Evolutionary conservation across 352 stramenopile species (phyloP).

Genomic region (Globisporangium solare): DNA sequence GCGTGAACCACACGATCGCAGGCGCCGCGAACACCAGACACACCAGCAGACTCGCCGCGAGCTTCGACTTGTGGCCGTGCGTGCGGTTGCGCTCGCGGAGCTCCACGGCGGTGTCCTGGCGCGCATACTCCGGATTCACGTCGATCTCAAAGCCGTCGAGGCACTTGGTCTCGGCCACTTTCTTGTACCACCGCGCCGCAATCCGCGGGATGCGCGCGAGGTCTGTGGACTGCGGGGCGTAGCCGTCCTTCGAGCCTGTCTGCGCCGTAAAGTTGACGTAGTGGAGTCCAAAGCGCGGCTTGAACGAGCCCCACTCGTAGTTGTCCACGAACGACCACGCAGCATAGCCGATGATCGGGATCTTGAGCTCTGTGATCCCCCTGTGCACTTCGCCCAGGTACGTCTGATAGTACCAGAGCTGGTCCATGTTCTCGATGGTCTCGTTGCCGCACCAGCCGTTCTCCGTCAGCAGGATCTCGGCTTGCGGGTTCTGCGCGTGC

Average conservation of each 20-base stretch:
- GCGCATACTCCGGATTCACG: neutral
- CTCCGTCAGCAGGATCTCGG: slow-evolving; percentile 42
- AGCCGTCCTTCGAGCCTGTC: slow-evolving; percentile 24
- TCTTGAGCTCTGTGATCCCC: slow-evolving; percentile 37
- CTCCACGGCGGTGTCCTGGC: neutral
- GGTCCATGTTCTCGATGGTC: slow-evolving; percentile 41
- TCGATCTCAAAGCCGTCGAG: slow-evolving; percentile 11
- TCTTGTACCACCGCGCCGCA: slow-evolving; percentile 31
- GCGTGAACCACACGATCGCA: slow-evolving; percentile 15
- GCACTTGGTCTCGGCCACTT: slow-evolving; percentile 25
- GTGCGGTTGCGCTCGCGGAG: neutral
- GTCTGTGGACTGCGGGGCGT: slow-evolving; percentile 13
- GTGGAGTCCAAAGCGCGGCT: slow-evolving; percentile 44
- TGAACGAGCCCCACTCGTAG: slow-evolving; percentile 91
- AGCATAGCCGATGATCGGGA: slow-evolving; percentile 83
- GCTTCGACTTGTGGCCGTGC: neutral
- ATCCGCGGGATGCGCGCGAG: slow-evolving; percentile 16
- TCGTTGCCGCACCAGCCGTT: slow-evolving; percentile 52
- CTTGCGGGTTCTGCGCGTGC: slow-evolving; percentile 25
- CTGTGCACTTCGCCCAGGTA: slow-evolving; percentile 46
- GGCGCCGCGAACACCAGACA: slow-evolving; percentile 9
- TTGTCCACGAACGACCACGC: slow-evolving; percentile 94
- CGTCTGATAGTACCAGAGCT: slow-evolving; percentile 44
- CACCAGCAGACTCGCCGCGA: neutral
- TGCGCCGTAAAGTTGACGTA: slow-evolving; percentile 40